Percentiles rank a stretch among this genome's conserved stretches.
Evolutionary conservation across 2,329 filamentous ascomycete genomes (phyloP).

Genomic region (Pleomassaria siparia): DNA sequence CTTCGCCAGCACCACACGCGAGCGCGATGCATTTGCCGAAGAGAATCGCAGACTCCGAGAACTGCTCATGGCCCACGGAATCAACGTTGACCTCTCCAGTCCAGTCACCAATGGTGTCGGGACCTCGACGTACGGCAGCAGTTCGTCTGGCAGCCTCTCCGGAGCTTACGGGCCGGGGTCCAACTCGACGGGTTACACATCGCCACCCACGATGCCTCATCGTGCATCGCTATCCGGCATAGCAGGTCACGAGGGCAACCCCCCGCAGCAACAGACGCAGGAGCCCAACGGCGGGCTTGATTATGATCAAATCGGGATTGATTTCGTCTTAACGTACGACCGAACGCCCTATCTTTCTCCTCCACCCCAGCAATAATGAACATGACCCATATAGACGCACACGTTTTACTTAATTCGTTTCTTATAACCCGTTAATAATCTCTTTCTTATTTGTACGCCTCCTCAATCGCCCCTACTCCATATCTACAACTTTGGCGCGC

Average conservation of each 20-base stretch:
- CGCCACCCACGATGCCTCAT: slow-evolving; percentile 42
- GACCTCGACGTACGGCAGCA: slow-evolving; percentile 46
- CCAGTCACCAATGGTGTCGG: slow-evolving; percentile 38
- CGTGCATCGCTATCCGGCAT: slow-evolving; percentile 28
- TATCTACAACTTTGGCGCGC: slow-evolving; percentile 17
- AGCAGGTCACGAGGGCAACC: neutral
- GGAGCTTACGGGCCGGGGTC: slow-evolving; percentile 60
- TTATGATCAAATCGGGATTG: slow-evolving; percentile 81
- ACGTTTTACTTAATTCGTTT: slow-evolving; percentile 9
- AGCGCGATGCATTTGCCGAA: slow-evolving; percentile 72
- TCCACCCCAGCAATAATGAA: slow-evolving; percentile 42
- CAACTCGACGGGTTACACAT: slow-evolving; percentile 50
- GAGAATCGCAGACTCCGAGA: slow-evolving; percentile 78
- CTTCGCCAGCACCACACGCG: slow-evolving; percentile 71
- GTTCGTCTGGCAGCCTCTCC: slow-evolving; percentile 59
- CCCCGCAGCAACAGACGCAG: slow-evolving; percentile 18
- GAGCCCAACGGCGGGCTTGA: slow-evolving; percentile 56
- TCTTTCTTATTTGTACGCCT: slow-evolving; percentile 26
- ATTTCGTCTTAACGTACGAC: slow-evolving; percentile 89
- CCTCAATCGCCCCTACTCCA: slow-evolving; percentile 4
- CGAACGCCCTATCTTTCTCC: slow-evolving; percentile 61
- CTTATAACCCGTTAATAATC: slow-evolving; percentile 15
- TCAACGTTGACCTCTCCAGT: slow-evolving; percentile 54
- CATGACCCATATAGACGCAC: neutral
- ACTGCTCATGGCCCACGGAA: slow-evolving; percentile 60